A percentile compares a stretch with the other conserved stretches of the same genome.
phyloP scores from a whole-genome alignment of 768 basidiomycete genomes.

The Leucosporidium creatinivorum region DNA sequence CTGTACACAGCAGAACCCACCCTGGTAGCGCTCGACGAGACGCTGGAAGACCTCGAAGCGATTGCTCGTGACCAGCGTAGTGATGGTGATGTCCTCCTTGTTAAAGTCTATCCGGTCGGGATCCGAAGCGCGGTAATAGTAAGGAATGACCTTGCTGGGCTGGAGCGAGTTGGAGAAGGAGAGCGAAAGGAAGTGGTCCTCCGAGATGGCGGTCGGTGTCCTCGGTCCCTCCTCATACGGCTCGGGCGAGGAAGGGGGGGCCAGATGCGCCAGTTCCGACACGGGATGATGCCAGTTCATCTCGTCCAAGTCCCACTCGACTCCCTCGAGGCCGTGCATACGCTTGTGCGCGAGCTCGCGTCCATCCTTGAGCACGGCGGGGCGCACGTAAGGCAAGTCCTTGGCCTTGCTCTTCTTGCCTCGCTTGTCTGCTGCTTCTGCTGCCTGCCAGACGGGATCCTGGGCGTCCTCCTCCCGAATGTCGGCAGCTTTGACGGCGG shows the following conservation, averaged over 20 bases:
- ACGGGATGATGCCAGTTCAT: slow-evolving; percentile 30
- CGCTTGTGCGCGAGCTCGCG: slow-evolving; percentile 14
- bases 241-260: background rate
- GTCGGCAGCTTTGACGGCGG: slow-evolving; percentile 27
- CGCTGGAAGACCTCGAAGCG: slow-evolving; percentile 64
- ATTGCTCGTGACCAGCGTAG: slow-evolving; percentile 73
- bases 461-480: slow-evolving; percentile 27
- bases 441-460: slow-evolving; percentile 30
- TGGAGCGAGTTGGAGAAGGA: slow-evolving; percentile 43
- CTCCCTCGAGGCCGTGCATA: slow-evolving; percentile 26
- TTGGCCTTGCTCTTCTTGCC: slow-evolving; percentile 22
- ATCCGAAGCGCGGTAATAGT: slow-evolving; percentile 64
- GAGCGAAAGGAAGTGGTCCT: slow-evolving; percentile 37
- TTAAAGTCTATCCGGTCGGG: slow-evolving; percentile 43
- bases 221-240: background rate
- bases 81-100: slow-evolving; percentile 68
- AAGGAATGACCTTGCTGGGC: slow-evolving; percentile 70
- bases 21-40: slow-evolving; percentile 69
- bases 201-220: slow-evolving; percentile 16
- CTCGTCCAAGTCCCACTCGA: slow-evolving; percentile 32
- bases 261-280: slow-evolving; percentile 20
- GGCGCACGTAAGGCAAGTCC: slow-evolving; percentile 7
- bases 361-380: slow-evolving; percentile 18
- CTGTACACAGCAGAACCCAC: slow-evolving; percentile 42
- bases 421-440: slow-evolving; percentile 21